Conservation (phyloP, 805 yeast genomes). For the Wickerhamiella lipophila region DNA sequence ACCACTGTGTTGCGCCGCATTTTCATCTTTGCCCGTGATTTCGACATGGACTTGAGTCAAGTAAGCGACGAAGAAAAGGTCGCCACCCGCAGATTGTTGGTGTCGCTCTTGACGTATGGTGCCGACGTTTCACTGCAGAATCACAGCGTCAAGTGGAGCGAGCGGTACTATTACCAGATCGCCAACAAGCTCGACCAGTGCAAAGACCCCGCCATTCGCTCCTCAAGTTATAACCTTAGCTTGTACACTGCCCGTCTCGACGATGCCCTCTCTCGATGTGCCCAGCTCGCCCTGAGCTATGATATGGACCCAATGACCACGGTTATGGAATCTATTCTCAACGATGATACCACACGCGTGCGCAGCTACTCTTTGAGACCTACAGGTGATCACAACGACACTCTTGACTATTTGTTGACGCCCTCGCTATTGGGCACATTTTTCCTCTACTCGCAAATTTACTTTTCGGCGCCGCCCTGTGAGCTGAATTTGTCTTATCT, state of each 20-base stretch:
- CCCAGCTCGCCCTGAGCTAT: constrained; percentile 44
- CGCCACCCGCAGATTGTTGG: constrained; percentile 51
- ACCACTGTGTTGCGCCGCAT: constrained; percentile 47
- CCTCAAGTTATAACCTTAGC: constrained; percentile 24
- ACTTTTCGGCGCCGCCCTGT: constrained; percentile 21
- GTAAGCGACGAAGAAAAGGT: constrained; percentile 31
- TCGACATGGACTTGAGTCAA: constrained; percentile 27
- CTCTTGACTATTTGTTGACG: constrained; percentile 14
- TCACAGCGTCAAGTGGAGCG: constrained; percentile 24
- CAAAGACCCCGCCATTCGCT: constrained; percentile 19
- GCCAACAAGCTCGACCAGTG: constrained; percentile 23
- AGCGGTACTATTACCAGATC: constrained; percentile 27
- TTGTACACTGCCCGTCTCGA: constrained; percentile 22
- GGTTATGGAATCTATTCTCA: constrained; percentile 15
- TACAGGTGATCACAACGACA: constrained; percentile 28
- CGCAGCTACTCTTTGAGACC: constrained; percentile 10
- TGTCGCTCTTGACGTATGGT: constrained; percentile 46
- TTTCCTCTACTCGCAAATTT: constrained; percentile 26
- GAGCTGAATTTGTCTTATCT: not conserved
- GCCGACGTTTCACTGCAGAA: constrained; percentile 32
- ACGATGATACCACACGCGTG: constrained; percentile 15
- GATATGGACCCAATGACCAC: constrained; percentile 43
- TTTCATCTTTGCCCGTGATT: constrained; percentile 44
- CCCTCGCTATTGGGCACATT: constrained; percentile 27
- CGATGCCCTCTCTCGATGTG: constrained; percentile 32